Evolutionary conservation across 1,284 basidiomycete species (phyloP).

Genomic region (Microbotryum violaceum): DNA sequence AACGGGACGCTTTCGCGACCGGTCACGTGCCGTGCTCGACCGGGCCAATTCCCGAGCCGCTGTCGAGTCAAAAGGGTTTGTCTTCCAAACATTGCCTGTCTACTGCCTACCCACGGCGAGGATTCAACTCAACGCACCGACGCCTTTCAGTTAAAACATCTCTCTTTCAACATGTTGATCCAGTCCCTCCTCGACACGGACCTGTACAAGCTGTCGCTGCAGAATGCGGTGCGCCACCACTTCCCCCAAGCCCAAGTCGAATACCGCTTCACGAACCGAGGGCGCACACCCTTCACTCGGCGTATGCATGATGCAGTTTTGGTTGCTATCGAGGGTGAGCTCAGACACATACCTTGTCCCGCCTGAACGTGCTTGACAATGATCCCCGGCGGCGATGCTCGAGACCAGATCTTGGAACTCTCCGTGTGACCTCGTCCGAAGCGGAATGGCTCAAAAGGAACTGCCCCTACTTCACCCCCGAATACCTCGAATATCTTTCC

Average conservation of each 20-base stretch:
- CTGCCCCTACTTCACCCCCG: constrained; percentile 67
- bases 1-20: no score
- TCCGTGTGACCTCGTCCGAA: constrained; percentile 60
- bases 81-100: no score
- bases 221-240: constrained; percentile 63
- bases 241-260: constrained; percentile 41
- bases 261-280: constrained; percentile 82
- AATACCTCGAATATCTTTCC: constrained; percentile 70
- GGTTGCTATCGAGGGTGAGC: constrained; percentile 59
- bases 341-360: not conserved
- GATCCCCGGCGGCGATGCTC: not conserved
- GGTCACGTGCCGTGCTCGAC: no score
- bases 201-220: constrained; percentile 98
- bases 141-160: not conserved
- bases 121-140: no score
- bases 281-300: constrained; percentile 63
- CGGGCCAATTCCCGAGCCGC: no score
- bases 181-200: constrained; percentile 74
- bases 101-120: no score
- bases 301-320: constrained; percentile 61
- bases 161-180: constrained; percentile 1
- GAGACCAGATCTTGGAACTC: constrained; percentile 55
- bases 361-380: not conserved
- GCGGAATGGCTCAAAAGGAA: constrained; percentile 56
- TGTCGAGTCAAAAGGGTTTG: no score